Conservation (phyloP, 352 stramenopile species). For the Phytophthora hibernalis region DNA sequence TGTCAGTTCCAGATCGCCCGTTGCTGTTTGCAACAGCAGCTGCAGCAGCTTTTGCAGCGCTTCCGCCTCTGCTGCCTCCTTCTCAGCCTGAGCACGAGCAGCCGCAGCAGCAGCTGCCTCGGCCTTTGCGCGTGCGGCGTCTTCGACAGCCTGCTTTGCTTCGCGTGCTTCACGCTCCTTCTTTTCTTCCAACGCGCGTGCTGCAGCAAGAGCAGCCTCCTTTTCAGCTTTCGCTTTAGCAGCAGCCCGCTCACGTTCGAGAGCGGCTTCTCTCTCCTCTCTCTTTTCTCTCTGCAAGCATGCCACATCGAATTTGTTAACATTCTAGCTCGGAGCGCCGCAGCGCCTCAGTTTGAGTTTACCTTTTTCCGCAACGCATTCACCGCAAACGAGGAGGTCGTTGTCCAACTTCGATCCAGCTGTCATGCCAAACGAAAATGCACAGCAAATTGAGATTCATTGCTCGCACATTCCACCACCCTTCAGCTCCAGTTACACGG, state of each 20-base stretch:
- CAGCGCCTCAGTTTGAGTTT: constrained; percentile 2
- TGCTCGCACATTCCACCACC: neutral
- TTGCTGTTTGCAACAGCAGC: constrained; percentile 41
- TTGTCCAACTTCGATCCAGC: constrained; percentile 58
- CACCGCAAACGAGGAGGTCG: constrained; percentile 62
- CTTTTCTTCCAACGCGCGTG: constrained; percentile 52
- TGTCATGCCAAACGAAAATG: constrained; percentile 25
- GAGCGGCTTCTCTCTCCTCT: constrained; percentile 58
- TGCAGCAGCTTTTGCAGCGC: constrained; percentile 34
- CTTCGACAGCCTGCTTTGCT: constrained; percentile 38
- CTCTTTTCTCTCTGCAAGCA: constrained; percentile 53
- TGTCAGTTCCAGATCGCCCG: constrained; percentile 35
- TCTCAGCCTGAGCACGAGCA: constrained; percentile 36
- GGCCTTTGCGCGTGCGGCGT: constrained; percentile 45
- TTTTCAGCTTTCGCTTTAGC: constrained; percentile 59
- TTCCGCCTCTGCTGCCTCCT: constrained; percentile 41
- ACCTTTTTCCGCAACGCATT: constrained; percentile 62
- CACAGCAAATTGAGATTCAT: neutral
- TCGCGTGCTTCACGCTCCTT: constrained; percentile 51
- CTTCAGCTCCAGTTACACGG: neutral
- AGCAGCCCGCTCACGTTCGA: constrained; percentile 48
- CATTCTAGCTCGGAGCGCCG: neutral
- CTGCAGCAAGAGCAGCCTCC: constrained; percentile 57
- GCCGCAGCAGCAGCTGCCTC: constrained; percentile 35
- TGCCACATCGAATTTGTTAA: neutral